These are phyloP conservation scores for Astrothelium subdiscretum DNA, from an alignment of 495 filamentous ascomycete genomes.

Conservation along the genomic window DNA sequence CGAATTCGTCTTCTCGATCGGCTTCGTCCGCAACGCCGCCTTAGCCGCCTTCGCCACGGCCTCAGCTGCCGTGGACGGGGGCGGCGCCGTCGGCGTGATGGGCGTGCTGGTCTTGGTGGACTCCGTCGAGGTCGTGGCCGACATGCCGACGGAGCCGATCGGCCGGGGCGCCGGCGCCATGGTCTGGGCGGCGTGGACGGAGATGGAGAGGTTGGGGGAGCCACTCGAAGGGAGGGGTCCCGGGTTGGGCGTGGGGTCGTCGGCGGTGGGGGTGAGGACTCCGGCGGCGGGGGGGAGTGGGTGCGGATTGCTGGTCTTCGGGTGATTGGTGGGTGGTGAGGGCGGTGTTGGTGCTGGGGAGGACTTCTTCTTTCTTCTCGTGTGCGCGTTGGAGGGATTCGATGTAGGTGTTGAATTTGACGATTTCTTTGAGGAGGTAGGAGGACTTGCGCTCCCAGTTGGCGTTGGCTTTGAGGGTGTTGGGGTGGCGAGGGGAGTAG, in stretches of 20 bases:
- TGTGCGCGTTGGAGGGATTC: conserved; percentile 59
- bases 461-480: conserved; percentile 67
- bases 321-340: neutral
- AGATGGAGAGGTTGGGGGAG: neutral
- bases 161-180: neutral
- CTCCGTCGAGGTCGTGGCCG: neutral
- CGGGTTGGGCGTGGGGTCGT: neutral
- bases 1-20: neutral
- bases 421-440: conserved; percentile 85
- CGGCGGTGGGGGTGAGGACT: neutral
- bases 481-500: conserved; percentile 78
- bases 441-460: conserved; percentile 96
- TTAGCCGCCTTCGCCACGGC: neutral
- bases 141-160: neutral
- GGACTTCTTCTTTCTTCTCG: conserved; percentile 43
- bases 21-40: neutral
- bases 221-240: neutral
- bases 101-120: neutral
- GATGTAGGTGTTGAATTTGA: conserved; percentile 92
- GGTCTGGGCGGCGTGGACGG: neutral
- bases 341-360: neutral
- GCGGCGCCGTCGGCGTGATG: neutral
- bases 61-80: neutral
- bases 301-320: neutral
- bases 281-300: neutral